Evolutionary conservation across 179 eudicot species (phyloP).

Genomic region (Nepenthes alata): DNA sequence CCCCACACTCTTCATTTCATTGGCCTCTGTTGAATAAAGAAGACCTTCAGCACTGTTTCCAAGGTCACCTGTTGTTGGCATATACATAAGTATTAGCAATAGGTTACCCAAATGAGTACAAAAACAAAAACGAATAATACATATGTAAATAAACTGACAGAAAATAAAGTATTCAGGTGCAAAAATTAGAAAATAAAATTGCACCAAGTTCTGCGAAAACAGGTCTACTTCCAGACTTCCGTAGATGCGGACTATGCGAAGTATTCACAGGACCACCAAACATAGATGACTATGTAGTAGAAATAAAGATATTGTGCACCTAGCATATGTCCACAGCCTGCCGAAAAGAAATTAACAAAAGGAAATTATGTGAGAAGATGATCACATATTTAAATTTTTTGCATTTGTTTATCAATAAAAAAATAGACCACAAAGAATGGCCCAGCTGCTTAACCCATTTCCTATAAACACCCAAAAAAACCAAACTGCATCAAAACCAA

Average conservation of each 20-base stretch:
- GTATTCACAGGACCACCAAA: constrained; percentile 56
- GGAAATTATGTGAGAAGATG: neutral
- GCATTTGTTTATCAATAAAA: too few relatives aligned
- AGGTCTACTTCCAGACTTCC: constrained; percentile 82
- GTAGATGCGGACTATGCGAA: constrained; percentile 71
- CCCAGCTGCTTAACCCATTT: too few relatives aligned
- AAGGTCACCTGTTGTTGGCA: constrained; percentile 17
- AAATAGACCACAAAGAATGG: too few relatives aligned
- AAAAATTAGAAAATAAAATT: neutral
- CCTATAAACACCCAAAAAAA: too few relatives aligned
- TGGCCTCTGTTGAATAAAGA: constrained; percentile 26
- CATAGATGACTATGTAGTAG: constrained; percentile 44
- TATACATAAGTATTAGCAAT: constrained; percentile 5
- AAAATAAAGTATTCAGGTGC: neutral
- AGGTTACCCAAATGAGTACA: neutral
- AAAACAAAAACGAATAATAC: neutral
- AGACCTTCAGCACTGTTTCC: constrained; percentile 38
- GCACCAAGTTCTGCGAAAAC: constrained; percentile 57
- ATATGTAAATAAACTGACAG: neutral
- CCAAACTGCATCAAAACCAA: too few relatives aligned
- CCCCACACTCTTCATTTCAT: constrained; percentile 70
- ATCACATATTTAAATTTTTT: too few relatives aligned
- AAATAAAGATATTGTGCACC: constrained; percentile 7
- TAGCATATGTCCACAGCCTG: constrained; percentile 18
- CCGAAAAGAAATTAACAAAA: neutral